Percentiles rank a stretch among this genome's conserved stretches.
Conservation (phyloP, 2,329 filamentous ascomycete species). For the Colletotrichum tabaci region DNA sequence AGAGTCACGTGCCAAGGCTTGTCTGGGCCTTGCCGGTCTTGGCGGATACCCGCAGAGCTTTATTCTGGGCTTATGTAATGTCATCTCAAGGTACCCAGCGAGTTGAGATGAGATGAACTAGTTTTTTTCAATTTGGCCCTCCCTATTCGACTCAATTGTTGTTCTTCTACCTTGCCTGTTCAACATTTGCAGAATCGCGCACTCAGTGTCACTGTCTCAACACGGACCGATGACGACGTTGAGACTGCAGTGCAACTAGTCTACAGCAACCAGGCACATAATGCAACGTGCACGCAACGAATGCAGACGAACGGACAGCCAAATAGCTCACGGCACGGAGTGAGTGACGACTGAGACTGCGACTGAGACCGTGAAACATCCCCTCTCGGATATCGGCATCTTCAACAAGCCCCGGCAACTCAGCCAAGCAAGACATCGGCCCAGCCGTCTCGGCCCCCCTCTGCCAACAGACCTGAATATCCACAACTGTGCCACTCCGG, state of each 20-base stretch:
- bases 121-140: background rate
- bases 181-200: background rate
- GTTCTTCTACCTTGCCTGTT: too few species aligned
- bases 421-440: background rate
- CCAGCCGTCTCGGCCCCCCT: background rate
- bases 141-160: too few species aligned
- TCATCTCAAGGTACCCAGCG: too few species aligned
- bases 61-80: constrained; percentile 25
- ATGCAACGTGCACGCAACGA: background rate
- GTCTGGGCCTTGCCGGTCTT: constrained; percentile 2
- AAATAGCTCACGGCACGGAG: too few species aligned
- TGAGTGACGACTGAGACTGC: constrained; percentile 1
- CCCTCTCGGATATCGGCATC: constrained; percentile 37
- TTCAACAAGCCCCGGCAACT: background rate
- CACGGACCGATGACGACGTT: background rate
- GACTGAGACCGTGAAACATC: background rate
- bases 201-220: background rate
- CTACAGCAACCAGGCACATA: constrained; percentile 14
- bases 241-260: background rate
- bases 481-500: background rate
- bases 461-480: background rate
- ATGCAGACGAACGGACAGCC: too few species aligned
- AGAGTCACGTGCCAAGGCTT: constrained; percentile 40
- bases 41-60: background rate
- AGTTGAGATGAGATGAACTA: background rate